A percentile compares a stretch with the other conserved stretches of the same genome.
Conservation (phyloP, 164 flowering plant species). For the Annona squamosa region DNA sequence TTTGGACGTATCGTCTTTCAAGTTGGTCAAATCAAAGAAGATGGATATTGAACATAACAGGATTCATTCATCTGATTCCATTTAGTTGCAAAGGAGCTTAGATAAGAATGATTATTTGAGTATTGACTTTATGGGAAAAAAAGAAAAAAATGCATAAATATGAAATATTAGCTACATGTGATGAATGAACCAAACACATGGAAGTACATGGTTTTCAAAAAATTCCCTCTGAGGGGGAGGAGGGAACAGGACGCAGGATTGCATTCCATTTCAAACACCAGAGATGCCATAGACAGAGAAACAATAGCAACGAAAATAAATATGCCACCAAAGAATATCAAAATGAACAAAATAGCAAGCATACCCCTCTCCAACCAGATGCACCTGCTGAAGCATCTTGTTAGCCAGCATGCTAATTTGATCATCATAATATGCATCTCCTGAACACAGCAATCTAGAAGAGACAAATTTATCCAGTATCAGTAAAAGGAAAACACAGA, state of each 20-base stretch:
- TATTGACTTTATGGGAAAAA: neutral
- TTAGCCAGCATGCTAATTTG: constrained; percentile 31
- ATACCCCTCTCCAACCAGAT: constrained; percentile 76
- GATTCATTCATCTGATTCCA: no score
- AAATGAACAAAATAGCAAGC: constrained; percentile 7
- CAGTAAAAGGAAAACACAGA: neutral
- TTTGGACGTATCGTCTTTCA: neutral
- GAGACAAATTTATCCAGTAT: constrained; percentile 6
- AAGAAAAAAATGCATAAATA: neutral
- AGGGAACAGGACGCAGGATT: neutral
- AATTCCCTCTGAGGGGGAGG: neutral
- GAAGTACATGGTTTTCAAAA: neutral
- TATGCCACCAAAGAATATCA: neutral
- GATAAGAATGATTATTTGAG: neutral
- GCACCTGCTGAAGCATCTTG: constrained; percentile 56
- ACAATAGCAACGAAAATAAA: neutral
- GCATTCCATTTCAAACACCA: neutral
- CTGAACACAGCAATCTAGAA: constrained; percentile 57
- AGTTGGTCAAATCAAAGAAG: neutral
- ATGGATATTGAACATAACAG: no score
- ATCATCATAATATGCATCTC: constrained; percentile 58
- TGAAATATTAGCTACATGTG: neutral
- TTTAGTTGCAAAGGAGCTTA: no score
- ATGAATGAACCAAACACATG: neutral
- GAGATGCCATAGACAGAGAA: neutral